Percentiles rank a stretch among this genome's conserved stretches.
Conservation (phyloP, 73 alveolate genomes). For the Tetrahymena elliotti region DNA sequence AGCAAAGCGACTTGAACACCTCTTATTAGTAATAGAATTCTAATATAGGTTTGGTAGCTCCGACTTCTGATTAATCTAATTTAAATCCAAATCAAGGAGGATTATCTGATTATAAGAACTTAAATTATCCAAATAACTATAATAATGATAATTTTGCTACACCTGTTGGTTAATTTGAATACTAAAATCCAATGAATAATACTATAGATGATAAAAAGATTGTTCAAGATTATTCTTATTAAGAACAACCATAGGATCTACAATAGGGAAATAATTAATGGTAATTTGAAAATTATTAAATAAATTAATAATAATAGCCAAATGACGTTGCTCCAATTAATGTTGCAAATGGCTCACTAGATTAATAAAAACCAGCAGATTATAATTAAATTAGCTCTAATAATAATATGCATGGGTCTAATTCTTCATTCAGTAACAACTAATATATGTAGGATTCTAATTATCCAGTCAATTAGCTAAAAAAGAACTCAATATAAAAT, state of each 20-base stretch:
- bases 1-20: background rate
- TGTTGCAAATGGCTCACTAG: background rate
- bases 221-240: background rate
- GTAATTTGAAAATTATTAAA: background rate
- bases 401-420: background rate
- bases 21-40: background rate
- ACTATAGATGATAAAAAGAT: background rate
- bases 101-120: background rate
- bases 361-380: background rate
- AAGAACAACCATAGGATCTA: background rate
- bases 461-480: background rate
- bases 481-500: background rate
- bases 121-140: background rate
- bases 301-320: background rate
- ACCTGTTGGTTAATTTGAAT: background rate
- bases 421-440: background rate
- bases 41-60: background rate
- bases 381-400: background rate
- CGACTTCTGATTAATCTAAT: background rate
- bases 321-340: background rate
- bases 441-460: background rate
- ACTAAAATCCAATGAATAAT: background rate
- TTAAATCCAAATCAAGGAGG: background rate
- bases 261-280: background rate
- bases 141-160: background rate